Conservation (phyloP, 2,329 filamentous ascomycete genomes). For the Pseudocercospora musae region DNA sequence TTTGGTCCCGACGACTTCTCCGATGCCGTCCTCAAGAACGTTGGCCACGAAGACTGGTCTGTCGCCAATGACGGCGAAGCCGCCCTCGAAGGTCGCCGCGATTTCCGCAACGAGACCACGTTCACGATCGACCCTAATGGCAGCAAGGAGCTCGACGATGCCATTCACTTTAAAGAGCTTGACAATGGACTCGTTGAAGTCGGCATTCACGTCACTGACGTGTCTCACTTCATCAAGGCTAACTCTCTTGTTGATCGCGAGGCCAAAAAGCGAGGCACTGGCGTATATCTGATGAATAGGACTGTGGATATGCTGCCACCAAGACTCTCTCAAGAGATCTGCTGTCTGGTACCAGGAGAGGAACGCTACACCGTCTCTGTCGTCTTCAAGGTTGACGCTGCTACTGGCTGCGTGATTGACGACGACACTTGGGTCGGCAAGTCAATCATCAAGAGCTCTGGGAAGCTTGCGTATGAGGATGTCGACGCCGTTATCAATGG, state of each 20-base stretch:
- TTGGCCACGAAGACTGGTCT: conserved; percentile 89
- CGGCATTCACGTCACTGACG: conserved; percentile 90
- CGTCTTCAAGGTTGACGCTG: conserved; percentile 83
- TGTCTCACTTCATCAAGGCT: conserved; percentile 93
- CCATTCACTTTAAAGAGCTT: conserved; percentile 83
- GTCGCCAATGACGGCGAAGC: conserved; percentile 78
- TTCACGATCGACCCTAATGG: conserved; percentile 93
- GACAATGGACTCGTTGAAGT: conserved; percentile 86
- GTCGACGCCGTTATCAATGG: conserved; percentile 78
- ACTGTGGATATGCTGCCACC: conserved; percentile 82
- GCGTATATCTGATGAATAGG: conserved; percentile 91
- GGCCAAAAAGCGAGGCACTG: conserved; percentile 95
- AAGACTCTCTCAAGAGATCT: conserved; percentile 80
- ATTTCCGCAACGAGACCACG: conserved; percentile 82
- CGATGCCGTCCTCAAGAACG: conserved; percentile 89
- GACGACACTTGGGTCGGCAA: conserved; percentile 93
- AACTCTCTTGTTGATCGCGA: conserved; percentile 95
- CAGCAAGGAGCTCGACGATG: conserved; percentile 83
- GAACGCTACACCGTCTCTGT: conserved; percentile 90
- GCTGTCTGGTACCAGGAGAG: conserved; percentile 80
- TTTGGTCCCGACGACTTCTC: conserved; percentile 97
- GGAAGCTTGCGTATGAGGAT: conserved; percentile 78
- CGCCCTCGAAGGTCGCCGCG: conserved; percentile 69
- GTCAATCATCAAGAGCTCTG: conserved; percentile 85
- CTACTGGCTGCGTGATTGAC: conserved; percentile 74